These are phyloP conservation scores for Paramecium sexaurelia DNA, from an alignment of 73 alveolate genomes.

Conservation along the genomic window DNA sequence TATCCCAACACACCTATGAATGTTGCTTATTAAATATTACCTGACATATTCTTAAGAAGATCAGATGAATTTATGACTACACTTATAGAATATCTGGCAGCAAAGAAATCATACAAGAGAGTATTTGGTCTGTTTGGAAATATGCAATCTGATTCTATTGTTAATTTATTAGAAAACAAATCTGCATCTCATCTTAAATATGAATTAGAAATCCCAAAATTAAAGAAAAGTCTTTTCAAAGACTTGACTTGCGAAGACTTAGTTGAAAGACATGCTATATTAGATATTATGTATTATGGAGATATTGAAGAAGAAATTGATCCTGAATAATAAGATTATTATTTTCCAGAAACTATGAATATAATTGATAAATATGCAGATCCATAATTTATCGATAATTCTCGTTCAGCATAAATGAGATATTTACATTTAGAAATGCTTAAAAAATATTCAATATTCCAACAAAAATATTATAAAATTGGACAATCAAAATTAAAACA, in stretches of 20 bases:
- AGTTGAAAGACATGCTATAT: constrained; percentile 64
- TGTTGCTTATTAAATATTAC: constrained; percentile 65
- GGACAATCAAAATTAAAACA: constrained; percentile 26
- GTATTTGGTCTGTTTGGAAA: constrained; percentile 52
- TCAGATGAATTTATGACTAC: constrained; percentile 65
- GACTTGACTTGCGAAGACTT: constrained; percentile 62
- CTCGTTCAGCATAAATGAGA: constrained; percentile 44
- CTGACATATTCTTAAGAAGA: constrained; percentile 51
- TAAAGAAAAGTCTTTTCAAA: constrained; percentile 45
- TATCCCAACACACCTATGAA: constrained; percentile 59
- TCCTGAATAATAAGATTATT: not conserved
- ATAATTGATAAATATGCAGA: constrained; percentile 59
- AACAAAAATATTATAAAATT: not conserved
- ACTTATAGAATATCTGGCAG: constrained; percentile 61
- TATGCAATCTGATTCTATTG: constrained; percentile 51
- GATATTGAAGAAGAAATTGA: constrained; percentile 39
- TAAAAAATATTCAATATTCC: constrained; percentile 52
- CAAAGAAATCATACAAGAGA: constrained; percentile 53
- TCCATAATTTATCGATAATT: constrained; percentile 35
- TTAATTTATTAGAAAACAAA: constrained; percentile 31
- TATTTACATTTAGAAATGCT: constrained; percentile 61
- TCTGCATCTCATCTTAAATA: constrained; percentile 51
- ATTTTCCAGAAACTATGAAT: constrained; percentile 1
- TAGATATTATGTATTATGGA: constrained; percentile 66
- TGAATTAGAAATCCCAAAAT: constrained; percentile 55